Evolutionary conservation across 2,329 filamentous ascomycete species (phyloP), one percentile per base, ranked within the genome.

Genomic region (Xylaria arbuscula): DNA sequence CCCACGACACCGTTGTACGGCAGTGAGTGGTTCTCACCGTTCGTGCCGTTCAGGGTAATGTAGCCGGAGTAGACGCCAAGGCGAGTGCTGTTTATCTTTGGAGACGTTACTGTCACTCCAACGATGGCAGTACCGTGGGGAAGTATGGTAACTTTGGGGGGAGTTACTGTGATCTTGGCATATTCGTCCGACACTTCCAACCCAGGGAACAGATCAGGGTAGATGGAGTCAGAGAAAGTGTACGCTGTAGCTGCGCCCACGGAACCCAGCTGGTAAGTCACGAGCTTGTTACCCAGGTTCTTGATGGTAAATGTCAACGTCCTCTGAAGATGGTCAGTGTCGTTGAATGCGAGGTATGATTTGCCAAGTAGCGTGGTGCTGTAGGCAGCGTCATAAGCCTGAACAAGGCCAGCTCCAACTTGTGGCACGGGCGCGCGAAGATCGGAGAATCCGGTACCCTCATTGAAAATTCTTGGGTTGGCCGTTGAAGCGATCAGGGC

Each of bases 271-370:
- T 81, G 80, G 77, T 88, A 89, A 6, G 84, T 85, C 58, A 88
- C 76, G 0, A 81, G 76, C 28, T 81, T 79, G 17, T 77, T 77
- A 54, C 85, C 86, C 5, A 81, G 80, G 80, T 91, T 91, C 72
- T 78, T 82, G 71, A 91, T 81, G 47, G 81, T 84, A 74, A 91
- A 88, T 70, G 84, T 83, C 51, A 84, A 79, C 1, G 79, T 80
- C 11, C 80, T 77, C 54, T 77, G 76, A 69, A 89, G 85, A 80
- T 90, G 76, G 70, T 87, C 86, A 0, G 88, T 89, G 76, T 91
- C 89, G 75, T 91, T 90, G 79, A 90, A 90, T 3, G 86, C 84
- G 15, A 91, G 78, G 76, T 84, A 87, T n/a, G 86, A 86, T 10
- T 82, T 83, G 72, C 83, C 85, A 22, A 90, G 79, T 13, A 87